Conservation (phyloP, 2,329 filamentous ascomycete genomes). For the Fusarium sp. region DNA sequence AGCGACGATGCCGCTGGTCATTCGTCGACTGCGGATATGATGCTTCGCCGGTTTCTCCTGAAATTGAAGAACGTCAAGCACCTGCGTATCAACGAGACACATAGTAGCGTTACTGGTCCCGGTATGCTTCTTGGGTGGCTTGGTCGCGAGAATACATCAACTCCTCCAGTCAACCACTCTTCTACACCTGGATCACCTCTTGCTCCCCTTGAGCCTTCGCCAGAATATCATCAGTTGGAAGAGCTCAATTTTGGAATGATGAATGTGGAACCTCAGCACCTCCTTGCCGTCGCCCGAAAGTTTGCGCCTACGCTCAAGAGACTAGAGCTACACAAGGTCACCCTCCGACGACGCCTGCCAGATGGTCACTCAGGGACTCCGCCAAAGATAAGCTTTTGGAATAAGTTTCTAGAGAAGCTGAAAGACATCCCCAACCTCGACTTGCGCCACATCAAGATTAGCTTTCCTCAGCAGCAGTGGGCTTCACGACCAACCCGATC, state of each 20-base stretch:
- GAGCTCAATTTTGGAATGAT: constrained; percentile 57
- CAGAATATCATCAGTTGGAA: constrained; percentile 49
- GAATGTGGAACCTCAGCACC: constrained; percentile 37
- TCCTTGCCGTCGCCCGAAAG: constrained; percentile 52
- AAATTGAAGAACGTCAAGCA: constrained; percentile 55
- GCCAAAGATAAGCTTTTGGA: constrained; percentile 51
- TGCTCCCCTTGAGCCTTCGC: constrained; percentile 23
- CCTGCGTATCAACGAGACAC: constrained; percentile 59
- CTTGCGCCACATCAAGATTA: constrained; percentile 47
- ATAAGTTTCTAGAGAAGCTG: constrained; percentile 49
- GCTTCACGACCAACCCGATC: constrained; percentile 2
- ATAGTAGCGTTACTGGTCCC: constrained; percentile 4
- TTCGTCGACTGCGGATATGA: constrained; percentile 4
- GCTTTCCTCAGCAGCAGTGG: constrained; percentile 43
- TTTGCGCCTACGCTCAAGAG: constrained; percentile 55
- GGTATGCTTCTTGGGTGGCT: constrained; percentile 53
- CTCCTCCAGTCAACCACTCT: no score
- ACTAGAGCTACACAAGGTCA: constrained; percentile 58
- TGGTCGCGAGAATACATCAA: constrained; percentile 23
- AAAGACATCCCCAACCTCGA: constrained; percentile 44
- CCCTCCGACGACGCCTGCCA: constrained; percentile 32
- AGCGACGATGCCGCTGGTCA: constrained; percentile 1
- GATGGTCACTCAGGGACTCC: neutral
- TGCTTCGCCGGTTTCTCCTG: constrained; percentile 41
- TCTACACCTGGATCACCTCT: neutral